Base-by-base conservation (phyloP, 2,329 filamentous ascomycete species). In the Paecilomyces variotii region DNA sequence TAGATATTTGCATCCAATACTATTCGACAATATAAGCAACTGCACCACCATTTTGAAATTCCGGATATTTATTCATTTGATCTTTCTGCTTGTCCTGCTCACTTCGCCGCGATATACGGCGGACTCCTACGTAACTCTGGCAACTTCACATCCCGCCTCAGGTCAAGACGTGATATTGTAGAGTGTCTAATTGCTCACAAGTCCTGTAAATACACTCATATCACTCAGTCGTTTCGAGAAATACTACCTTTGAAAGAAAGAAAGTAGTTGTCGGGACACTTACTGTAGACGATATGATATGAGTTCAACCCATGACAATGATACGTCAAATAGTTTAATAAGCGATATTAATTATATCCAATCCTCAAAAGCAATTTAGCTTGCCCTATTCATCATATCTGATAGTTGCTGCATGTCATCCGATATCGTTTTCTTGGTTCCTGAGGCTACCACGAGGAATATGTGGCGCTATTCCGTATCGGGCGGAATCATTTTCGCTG, bases 21-120 rank as follows among this genome's bases (percentile, higher is more conserved):
- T 64, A 65, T 67, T 66, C 68, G 69, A 70, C 70, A 66, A 67
- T 72, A 73, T 66, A 63, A 72, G 67, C 70, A 73, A 67, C 69
- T 74, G 70, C 74, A 74, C 66, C 67, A 72, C 62, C 72, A 72
- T 61, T 35, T 49, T 53, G 56, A 26, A 49, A 27, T 39, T 49
- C 35, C 32, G 12, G 27, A 45, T 45, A 7, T 2, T 24, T n/a
- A 19, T 45, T 14, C 14, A 45, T n/a, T 19, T 45, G 4, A 9
- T 34, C 5, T 19, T 45, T 19, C 35, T 45, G n/a, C 39, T n/a
- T n/a, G 6, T 19, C 14, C 7, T 24, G 19, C 39, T 19, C 14
- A 19, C 35, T 39, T 45, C 4, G n/a, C n/a, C 5, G 39, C n/a
- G 4, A 19, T 19, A 19, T 45, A 45, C 7, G 39, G n/a, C 7